These are phyloP conservation scores for Phyllostachys edulis DNA, from an alignment of 176 grass and related monocot genomes.

Conservation along the genomic window DNA sequence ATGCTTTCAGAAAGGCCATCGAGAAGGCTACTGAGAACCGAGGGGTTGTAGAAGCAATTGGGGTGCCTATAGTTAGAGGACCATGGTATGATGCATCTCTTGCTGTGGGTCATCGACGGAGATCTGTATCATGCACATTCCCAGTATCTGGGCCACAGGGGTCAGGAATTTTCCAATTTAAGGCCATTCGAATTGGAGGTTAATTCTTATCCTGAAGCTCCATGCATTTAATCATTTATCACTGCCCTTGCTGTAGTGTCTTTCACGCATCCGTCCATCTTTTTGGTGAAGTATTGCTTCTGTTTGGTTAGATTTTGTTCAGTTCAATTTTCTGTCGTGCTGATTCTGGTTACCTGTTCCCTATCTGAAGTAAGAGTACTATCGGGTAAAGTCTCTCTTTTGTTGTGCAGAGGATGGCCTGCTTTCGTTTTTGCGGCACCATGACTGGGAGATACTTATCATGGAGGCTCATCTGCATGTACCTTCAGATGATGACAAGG, in stretches of 20 bases:
- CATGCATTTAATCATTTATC: neutral
- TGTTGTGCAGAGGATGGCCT: constrained; percentile 52
- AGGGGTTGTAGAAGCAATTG: constrained; percentile 62
- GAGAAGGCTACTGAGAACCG: constrained; percentile 57
- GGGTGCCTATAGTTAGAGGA: constrained; percentile 73
- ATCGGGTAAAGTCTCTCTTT: neutral
- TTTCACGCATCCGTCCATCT: neutral
- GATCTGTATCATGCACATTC: constrained; percentile 82
- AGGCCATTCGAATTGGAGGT: constrained; percentile 75
- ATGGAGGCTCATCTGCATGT: constrained; percentile 76
- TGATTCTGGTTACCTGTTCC: neutral
- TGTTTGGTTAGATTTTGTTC: neutral
- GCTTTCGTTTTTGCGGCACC: constrained; percentile 78
- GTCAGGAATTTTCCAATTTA: constrained; percentile 64
- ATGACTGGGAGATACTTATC: constrained; percentile 71
- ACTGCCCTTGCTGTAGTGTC: neutral
- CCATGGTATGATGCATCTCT: constrained; percentile 88
- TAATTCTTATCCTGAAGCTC: neutral
- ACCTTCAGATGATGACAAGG: constrained; percentile 57
- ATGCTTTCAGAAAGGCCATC: constrained; percentile 70
- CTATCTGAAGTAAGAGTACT: neutral
- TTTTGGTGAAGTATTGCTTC: neutral
- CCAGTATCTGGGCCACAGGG: constrained; percentile 85
- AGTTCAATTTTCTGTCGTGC: neutral
- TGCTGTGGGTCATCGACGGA: constrained; percentile 54